Evolutionary conservation across 2,329 filamentous ascomycete species (phyloP), one percentile per base, ranked within the genome.

Genomic region (Penicillium vulpinum): DNA sequence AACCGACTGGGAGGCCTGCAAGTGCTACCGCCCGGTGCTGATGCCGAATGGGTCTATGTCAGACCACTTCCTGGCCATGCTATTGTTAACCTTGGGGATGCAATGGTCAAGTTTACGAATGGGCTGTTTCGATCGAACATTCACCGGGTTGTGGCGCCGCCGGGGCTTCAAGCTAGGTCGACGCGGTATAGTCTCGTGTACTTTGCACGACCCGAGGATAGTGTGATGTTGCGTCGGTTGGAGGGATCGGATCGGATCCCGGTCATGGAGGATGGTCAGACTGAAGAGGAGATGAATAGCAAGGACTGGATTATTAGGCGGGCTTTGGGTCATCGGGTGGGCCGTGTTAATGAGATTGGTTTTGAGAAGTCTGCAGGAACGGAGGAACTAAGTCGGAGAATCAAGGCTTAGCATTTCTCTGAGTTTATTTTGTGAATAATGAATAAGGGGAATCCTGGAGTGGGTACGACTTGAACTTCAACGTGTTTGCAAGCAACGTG

Each of bases 1-100:
- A 85, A 84, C 68, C 75, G 80, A 0, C 67, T 85, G 2, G 82
- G 82, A 0, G 83, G 83, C 0, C 72, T 85, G 8, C 83, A 85
- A 63, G 78, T 85, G 4, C 71, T 80, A 3, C 75, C 78, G 0
- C 80, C 80, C 0, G 69, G 70, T 0, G 61, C 63, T 4, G 72
- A 73, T 51, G 71, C 70, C 10, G 67, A 76, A 28, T 85, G 83
- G 83, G 70, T 74, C 16, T 85, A 81, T 59, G 81, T 85, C 0
- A 74, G 76, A 18, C 83, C 83, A 0, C 60, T 84, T 0, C 75
- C 76, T 0, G 77, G 78, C 0, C 78, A 80, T 56, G 78, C 73
- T 0, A 74, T 79, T 28, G 66, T 79, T 43, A 79, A 78, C 51
- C 64, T 79, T 0, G 77, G 77, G 2, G 77, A 79, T 61, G 73